Conservation (phyloP, 106 monocot genomes). For the Dactylorhiza incarnata region DNA sequence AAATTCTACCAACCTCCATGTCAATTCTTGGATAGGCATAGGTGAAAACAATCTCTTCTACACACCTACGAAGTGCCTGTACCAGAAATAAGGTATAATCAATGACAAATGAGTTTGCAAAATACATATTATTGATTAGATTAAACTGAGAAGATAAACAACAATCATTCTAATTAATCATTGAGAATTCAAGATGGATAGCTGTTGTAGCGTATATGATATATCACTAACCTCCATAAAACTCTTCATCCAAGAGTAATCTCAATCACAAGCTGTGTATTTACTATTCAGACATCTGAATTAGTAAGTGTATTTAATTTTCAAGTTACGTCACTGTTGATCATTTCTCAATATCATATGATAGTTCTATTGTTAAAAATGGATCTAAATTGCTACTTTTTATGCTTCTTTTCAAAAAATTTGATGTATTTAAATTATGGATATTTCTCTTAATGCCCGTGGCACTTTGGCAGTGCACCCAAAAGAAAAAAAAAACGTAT, state of each 20-base stretch:
- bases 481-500: background rate
- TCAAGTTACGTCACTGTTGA: background rate
- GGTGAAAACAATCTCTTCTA: constrained; percentile 95
- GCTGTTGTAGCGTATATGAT: background rate
- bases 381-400: background rate
- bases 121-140: background rate
- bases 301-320: background rate
- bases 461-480: background rate
- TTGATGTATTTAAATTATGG: background rate
- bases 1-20: constrained; percentile 55
- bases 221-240: background rate
- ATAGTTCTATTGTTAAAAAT: background rate
- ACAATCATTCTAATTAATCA: background rate
- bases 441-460: background rate
- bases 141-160: background rate
- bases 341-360: background rate
- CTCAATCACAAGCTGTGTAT: background rate
- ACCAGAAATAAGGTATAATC: constrained; percentile 15
- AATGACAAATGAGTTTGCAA: background rate
- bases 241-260: background rate
- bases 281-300: background rate
- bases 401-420: background rate
- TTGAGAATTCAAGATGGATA: background rate
- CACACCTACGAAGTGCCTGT: constrained; percentile 62
- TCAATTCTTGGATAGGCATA: constrained; percentile 94